Percentiles rank a stretch among this genome's conserved stretches.
These are phyloP conservation scores for Novymonas esmeraldas DNA, from an alignment of 208 protist species.

Conservation along the genomic window DNA sequence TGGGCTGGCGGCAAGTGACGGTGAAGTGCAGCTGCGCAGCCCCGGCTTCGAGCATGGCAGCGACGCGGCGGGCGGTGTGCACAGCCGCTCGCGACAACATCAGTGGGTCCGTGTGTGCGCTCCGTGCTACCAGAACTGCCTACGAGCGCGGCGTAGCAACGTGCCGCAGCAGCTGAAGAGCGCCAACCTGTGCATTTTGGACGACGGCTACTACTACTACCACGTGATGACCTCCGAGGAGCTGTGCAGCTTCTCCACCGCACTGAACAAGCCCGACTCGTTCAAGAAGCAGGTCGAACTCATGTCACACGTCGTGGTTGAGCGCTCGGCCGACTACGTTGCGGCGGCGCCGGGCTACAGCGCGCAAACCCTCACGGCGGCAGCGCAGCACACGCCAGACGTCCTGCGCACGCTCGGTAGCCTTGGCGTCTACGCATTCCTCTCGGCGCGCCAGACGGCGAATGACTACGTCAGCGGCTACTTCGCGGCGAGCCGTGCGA, in stretches of 20 bases:
- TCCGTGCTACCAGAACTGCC: conserved; percentile 60
- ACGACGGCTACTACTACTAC: conserved; percentile 65
- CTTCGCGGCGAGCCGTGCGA: conserved; percentile 26
- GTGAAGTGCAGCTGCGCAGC: conserved; percentile 9
- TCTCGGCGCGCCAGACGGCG: conserved; percentile 25
- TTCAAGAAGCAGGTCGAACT: conserved; percentile 52
- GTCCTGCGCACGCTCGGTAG: conserved; percentile 36
- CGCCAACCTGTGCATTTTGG: conserved; percentile 52
- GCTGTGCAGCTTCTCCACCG: conserved; percentile 38
- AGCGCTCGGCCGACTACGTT: conserved; percentile 42
- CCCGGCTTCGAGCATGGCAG: neutral
- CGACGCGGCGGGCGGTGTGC: neutral
- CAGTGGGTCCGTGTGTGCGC: conserved; percentile 59
- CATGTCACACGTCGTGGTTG: conserved; percentile 46
- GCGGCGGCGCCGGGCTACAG: conserved; percentile 34
- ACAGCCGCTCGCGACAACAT: conserved; percentile 17
- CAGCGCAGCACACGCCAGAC: conserved; percentile 33
- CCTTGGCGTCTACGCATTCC: conserved; percentile 35
- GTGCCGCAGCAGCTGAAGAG: conserved; percentile 43
- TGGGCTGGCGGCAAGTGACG: neutral
- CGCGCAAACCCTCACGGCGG: conserved; percentile 25
- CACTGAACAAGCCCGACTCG: conserved; percentile 51
- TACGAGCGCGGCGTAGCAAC: conserved; percentile 48
- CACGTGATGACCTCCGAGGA: conserved; percentile 58
- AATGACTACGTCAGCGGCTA: conserved; percentile 36